These are phyloP conservation scores for Botryotinia globosa DNA, from an alignment of 2,329 filamentous ascomycete species.

Conservation along the genomic window DNA sequence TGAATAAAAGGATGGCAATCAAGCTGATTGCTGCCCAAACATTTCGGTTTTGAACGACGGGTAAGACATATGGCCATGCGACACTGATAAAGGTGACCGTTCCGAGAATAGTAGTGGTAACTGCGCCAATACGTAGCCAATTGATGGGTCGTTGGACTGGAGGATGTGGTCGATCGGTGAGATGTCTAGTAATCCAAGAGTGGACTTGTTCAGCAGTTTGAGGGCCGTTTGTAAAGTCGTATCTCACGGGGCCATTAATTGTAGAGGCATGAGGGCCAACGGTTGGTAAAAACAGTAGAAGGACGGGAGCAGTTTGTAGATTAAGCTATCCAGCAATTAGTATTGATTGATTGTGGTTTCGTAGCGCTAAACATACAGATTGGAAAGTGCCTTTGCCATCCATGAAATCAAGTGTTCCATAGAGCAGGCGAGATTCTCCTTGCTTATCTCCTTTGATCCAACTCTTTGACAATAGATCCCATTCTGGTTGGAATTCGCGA, in stretches of 20 bases:
- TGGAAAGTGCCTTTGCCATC: constrained; percentile 84
- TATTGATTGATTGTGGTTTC: neutral
- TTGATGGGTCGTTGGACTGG: constrained; percentile 81
- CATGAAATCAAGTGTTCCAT: constrained; percentile 81
- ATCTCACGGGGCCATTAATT: constrained; percentile 68
- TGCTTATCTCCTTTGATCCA: constrained; percentile 84
- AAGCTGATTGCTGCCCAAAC: constrained; percentile 89
- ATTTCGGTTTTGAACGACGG: constrained; percentile 84
- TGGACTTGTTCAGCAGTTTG: constrained; percentile 76
- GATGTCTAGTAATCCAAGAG: constrained; percentile 72
- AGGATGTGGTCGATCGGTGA: constrained; percentile 76
- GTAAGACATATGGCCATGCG: constrained; percentile 74
- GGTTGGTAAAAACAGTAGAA: constrained; percentile 85
- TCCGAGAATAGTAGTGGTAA: constrained; percentile 67
- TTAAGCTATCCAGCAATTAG: constrained; percentile 61
- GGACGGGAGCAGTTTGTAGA: constrained; percentile 89
- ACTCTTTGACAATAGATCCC: constrained; percentile 79
- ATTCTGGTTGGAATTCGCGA: constrained; percentile 89
- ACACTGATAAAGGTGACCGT: constrained; percentile 66
- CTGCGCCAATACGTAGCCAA: constrained; percentile 70
- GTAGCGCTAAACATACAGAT: constrained; percentile 55
- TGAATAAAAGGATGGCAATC: constrained; percentile 88
- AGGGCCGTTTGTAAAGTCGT: constrained; percentile 76
- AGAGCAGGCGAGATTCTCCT: constrained; percentile 69
- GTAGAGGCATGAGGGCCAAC: constrained; percentile 72